Evolutionary conservation across 345 rosid species (phyloP).

Genomic region (Angophora floribunda): DNA sequence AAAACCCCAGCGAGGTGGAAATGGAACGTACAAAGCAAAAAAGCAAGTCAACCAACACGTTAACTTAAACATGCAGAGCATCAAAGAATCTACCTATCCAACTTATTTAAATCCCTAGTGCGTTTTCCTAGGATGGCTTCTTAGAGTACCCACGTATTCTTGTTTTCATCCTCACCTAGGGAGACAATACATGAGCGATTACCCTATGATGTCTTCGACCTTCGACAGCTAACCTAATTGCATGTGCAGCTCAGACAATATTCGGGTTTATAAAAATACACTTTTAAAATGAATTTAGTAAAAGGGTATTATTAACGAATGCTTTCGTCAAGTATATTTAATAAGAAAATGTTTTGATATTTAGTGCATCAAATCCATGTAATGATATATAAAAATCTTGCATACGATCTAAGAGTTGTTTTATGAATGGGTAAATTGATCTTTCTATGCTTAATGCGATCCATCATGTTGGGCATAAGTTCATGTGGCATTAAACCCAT

Average conservation of each 20-base stretch:
- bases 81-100: not conserved
- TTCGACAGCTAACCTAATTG: not conserved
- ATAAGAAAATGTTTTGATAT: not conserved
- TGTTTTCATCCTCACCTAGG: not conserved
- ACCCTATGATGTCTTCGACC: not conserved
- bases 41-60: not conserved
- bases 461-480: not conserved
- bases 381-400: accelerated
- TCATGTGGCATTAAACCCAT: accelerated
- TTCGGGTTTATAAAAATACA: not conserved
- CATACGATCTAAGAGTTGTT: accelerated
- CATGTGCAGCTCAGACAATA: not conserved
- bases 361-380: accelerated
- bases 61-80: not conserved
- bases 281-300: not conserved
- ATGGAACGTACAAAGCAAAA: not conserved
- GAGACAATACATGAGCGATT: not conserved
- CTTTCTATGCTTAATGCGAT: not conserved
- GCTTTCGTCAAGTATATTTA: accelerated
- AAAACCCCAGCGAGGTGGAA: not conserved
- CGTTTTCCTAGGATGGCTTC: not conserved
- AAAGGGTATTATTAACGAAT: accelerated
- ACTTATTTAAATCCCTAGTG: not conserved
- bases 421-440: accelerated
- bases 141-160: not conserved